Percentiles rank a stretch among this genome's conserved stretches.
Conservation (phyloP, 2,329 filamentous ascomycete species). For the Colletotrichum caudatum region DNA sequence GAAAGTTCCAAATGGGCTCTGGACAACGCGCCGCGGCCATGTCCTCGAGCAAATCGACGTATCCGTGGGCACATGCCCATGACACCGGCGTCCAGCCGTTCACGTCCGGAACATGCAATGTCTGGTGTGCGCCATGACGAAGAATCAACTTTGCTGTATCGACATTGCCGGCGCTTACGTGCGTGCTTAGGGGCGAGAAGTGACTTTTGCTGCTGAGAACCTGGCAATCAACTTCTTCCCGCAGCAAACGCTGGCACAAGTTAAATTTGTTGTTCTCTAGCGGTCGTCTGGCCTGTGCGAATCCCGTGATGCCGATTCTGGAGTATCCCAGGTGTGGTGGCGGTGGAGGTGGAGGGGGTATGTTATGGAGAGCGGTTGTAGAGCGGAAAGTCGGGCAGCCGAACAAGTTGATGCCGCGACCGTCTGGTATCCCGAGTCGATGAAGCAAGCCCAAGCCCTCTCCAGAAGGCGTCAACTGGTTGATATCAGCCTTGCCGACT, state of each 20-base stretch:
- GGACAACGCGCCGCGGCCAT: neutral
- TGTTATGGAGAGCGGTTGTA: neutral
- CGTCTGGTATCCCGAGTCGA: neutral
- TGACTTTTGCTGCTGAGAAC: neutral
- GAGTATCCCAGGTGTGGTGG: neutral
- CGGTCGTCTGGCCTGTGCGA: neutral
- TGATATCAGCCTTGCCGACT: neutral
- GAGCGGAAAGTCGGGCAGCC: neutral
- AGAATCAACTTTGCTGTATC: conserved; percentile 7
- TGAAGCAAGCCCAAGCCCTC: neutral
- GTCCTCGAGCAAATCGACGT: neutral
- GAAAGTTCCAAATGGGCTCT: conserved; percentile 12
- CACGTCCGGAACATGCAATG: neutral
- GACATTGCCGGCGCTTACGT: conserved; percentile 1
- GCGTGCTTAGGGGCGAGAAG: conserved; percentile 5
- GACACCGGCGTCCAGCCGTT: conserved; percentile 21
- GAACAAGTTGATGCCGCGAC: too few relatives aligned
- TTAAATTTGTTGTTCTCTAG: neutral
- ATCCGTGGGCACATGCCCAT: conserved; percentile 19
- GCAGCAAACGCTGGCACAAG: conserved; percentile 4
- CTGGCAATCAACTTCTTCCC: neutral
- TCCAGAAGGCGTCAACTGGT: neutral
- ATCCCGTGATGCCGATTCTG: neutral
- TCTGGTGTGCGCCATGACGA: neutral
- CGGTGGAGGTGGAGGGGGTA: neutral